phyloP scores from a whole-genome alignment of 805 yeast species.

The Yamadazyma kitorensis region DNA sequence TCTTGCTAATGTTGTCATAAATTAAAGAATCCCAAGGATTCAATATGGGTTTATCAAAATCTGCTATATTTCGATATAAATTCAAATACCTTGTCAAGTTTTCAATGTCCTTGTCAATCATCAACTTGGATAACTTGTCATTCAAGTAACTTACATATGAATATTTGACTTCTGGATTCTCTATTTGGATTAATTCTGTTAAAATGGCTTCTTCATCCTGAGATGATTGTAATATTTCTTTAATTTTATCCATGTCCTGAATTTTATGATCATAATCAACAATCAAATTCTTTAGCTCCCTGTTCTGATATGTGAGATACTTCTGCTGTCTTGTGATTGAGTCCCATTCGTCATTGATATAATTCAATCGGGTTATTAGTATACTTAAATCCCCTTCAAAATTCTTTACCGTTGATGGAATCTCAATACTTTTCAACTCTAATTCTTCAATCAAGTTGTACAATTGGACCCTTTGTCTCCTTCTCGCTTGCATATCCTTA shows the following conservation, averaged over 20 bases:
- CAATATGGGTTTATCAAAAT: constrained; percentile 3
- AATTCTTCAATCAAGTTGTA: constrained; percentile 35
- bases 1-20: constrained; percentile 7
- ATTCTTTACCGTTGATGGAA: constrained; percentile 36
- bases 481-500: not conserved
- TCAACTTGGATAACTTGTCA: constrained; percentile 1
- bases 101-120: constrained; percentile 1
- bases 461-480: constrained; percentile 13
- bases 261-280: not conserved
- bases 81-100: not conserved
- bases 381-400: constrained; percentile 10
- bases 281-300: constrained; percentile 5
- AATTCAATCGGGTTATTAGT: constrained; percentile 14
- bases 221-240: constrained; percentile 1
- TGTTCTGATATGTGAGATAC: constrained; percentile 7
- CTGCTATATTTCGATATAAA: constrained; percentile 5
- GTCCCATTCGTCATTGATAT: constrained; percentile 15
- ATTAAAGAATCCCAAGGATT: constrained; percentile 21
- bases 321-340: constrained; percentile 12
- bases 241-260: constrained; percentile 2
- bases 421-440: constrained; percentile 29
- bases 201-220: not conserved
- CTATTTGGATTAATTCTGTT: constrained; percentile 2
- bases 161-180: constrained; percentile 7
- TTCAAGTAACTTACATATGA: constrained; percentile 6